Percentiles rank a stretch among this genome's conserved stretches.
These are phyloP conservation scores for Mycena vulgaris DNA, from an alignment of 768 basidiomycete genomes.

Conservation along the genomic window DNA sequence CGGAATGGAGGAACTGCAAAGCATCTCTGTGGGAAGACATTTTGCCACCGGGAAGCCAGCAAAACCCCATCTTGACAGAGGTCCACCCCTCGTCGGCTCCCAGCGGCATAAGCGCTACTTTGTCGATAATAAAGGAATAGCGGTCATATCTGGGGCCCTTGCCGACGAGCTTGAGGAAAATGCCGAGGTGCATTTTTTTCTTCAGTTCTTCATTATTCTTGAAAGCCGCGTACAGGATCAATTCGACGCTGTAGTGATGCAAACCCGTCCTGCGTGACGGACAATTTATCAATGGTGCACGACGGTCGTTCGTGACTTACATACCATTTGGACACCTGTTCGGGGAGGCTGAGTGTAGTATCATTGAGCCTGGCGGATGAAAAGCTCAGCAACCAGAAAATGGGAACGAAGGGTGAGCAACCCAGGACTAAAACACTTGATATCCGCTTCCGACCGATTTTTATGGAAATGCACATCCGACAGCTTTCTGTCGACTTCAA, in stretches of 20 bases:
- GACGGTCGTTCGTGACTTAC: background rate
- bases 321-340: background rate
- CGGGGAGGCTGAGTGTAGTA: background rate
- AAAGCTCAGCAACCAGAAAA: background rate
- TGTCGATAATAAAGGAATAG: too few species aligned
- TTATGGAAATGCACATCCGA: background rate
- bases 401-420: too few species aligned
- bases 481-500: constrained; percentile 12
- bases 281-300: background rate
- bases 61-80: background rate
- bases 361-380: background rate
- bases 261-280: background rate
- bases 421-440: background rate
- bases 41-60: background rate
- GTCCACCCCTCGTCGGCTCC: background rate
- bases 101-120: constrained; percentile 1
- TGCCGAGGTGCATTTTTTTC: too few species aligned
- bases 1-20: background rate
- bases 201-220: too few species aligned
- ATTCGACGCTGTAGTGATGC: background rate
- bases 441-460: too few species aligned
- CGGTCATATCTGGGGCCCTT: too few species aligned
- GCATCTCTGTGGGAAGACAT: background rate
- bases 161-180: too few species aligned
- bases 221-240: background rate